Percentiles rank a stretch among this genome's conserved stretches.
Evolutionary conservation across 2,329 filamentous ascomycete genomes (phyloP).

Genomic region (Rosellinia necatrix): DNA sequence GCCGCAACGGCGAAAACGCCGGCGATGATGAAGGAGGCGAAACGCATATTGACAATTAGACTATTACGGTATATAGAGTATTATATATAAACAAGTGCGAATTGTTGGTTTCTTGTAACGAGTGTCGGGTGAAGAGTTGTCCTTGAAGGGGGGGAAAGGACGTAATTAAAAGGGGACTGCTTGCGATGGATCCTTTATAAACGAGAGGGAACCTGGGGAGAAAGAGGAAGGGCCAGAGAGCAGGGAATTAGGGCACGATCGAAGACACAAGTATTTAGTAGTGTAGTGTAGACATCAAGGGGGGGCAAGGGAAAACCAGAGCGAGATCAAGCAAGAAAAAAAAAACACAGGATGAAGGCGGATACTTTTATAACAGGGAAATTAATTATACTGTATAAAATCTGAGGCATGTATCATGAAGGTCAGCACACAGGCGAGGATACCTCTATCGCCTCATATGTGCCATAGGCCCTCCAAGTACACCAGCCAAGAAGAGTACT

Average conservation of each 20-base stretch:
- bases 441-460: not conserved
- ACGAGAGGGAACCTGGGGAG: not conserved
- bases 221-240: not conserved
- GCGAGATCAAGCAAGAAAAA: slow-evolving; percentile 11
- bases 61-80: slow-evolving; percentile 28
- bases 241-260: not conserved
- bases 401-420: slow-evolving; percentile 10
- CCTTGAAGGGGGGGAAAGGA: not conserved
- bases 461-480: slow-evolving; percentile 2
- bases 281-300: slow-evolving; percentile 13
- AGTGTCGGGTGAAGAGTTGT: slow-evolving; percentile 20
- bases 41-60: slow-evolving; percentile 57
- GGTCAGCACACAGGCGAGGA: not conserved
- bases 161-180: slow-evolving; percentile 10
- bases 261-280: too few relatives aligned
- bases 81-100: slow-evolving; percentile 12
- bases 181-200: slow-evolving; percentile 19
- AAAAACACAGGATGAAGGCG: not conserved
- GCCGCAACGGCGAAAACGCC: slow-evolving; percentile 55
- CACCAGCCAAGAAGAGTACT: slow-evolving; percentile 3
- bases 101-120: slow-evolving; percentile 16
- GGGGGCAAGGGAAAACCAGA: not conserved
- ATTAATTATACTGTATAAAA: slow-evolving; percentile 15
- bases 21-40: slow-evolving; percentile 55
- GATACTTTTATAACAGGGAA: slow-evolving; percentile 10